A percentile compares a stretch with the other conserved stretches of the same genome.
Evolutionary conservation across 2,329 filamentous ascomycete genomes (phyloP).

Genomic region (Alternaria postmessia): DNA sequence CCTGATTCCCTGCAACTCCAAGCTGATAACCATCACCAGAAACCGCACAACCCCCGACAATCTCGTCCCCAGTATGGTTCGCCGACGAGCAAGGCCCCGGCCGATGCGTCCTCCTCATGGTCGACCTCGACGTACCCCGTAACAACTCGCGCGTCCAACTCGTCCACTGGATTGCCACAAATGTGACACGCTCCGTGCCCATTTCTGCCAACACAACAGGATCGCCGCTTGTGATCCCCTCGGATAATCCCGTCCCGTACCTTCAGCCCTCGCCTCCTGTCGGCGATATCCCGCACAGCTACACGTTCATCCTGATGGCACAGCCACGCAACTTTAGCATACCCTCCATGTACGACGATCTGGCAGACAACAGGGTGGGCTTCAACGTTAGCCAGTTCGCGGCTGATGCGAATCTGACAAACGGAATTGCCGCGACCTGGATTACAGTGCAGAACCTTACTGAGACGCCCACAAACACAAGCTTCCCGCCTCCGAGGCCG

Average conservation of each 20-base stretch:
- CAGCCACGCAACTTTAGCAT: slow-evolving; percentile 41
- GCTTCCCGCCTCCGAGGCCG: slow-evolving; percentile 28
- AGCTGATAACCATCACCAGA: slow-evolving; percentile 27
- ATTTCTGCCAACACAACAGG: slow-evolving; percentile 9
- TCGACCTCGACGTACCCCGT: slow-evolving; percentile 45
- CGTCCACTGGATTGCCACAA: slow-evolving; percentile 44
- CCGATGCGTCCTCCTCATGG: slow-evolving; percentile 38
- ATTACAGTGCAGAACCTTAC: slow-evolving; percentile 48
- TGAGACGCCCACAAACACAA: slow-evolving; percentile 26
- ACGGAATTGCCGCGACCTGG: slow-evolving; percentile 50
- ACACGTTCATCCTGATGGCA: slow-evolving; percentile 40
- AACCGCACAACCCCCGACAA: slow-evolving; percentile 34
- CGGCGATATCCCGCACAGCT: slow-evolving; percentile 40
- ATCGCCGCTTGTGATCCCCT: slow-evolving; percentile 24
- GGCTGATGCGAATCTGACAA: slow-evolving; percentile 37
- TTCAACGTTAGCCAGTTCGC: slow-evolving; percentile 51
- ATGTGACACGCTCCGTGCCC: slow-evolving; percentile 27
- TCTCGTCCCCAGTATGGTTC: slow-evolving; percentile 30
- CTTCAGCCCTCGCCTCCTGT: slow-evolving; percentile 39
- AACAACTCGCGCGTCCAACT: slow-evolving; percentile 43
- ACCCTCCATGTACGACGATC: slow-evolving; percentile 36
- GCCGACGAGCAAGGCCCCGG: slow-evolving; percentile 13
- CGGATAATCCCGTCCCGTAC: slow-evolving; percentile 30
- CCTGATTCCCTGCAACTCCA: not conserved
- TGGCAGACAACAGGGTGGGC: slow-evolving; percentile 33